Percentiles rank a stretch among this genome's conserved stretches.
Conservation (phyloP, 495 filamentous ascomycete species). For the Thozetella sp. region DNA sequence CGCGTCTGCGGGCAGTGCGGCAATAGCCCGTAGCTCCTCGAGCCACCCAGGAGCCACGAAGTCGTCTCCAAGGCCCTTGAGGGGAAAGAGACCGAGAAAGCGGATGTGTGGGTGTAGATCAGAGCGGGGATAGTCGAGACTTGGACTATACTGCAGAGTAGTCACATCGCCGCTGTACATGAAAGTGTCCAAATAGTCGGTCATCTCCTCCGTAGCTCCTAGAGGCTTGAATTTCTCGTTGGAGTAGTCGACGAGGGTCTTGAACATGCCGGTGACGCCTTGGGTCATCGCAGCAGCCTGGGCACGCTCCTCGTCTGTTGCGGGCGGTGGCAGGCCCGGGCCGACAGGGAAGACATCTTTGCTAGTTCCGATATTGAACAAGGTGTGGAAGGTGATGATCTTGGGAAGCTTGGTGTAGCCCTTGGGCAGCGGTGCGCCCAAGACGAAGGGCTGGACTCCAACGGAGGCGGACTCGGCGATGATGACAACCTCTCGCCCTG, state of each 20-base stretch:
- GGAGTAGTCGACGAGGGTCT: background rate
- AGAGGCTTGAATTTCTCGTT: background rate
- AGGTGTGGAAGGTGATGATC: conserved; percentile 9
- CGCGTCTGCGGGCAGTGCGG: background rate
- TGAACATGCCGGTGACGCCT: background rate
- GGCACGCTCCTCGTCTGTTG: conserved; percentile 3
- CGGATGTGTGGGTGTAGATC: conserved; percentile 14
- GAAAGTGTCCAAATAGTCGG: conserved; percentile 1
- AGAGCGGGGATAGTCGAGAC: conserved; percentile 17
- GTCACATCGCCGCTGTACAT: background rate
- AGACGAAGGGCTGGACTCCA: conserved; percentile 10
- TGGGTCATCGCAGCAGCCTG: conserved; percentile 10
- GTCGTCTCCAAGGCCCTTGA: background rate
- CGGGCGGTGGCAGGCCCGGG: conserved; percentile 10
- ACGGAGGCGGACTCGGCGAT: conserved; percentile 11
- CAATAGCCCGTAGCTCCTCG: conserved; percentile 12
- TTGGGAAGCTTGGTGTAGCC: conserved; percentile 10
- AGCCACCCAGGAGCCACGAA: conserved; percentile 15
- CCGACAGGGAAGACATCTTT: conserved; percentile 16
- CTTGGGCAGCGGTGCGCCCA: conserved; percentile 10
- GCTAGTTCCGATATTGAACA: conserved; percentile 10
- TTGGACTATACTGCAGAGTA: conserved; percentile 15
- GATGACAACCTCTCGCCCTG: conserved; percentile 13
- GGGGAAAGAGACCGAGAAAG: conserved; percentile 20
- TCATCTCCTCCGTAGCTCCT: conserved; percentile 3